Base-by-base conservation (phyloP, 2,329 filamentous ascomycete species). In the Basipetospora chlamydospora region DNA sequence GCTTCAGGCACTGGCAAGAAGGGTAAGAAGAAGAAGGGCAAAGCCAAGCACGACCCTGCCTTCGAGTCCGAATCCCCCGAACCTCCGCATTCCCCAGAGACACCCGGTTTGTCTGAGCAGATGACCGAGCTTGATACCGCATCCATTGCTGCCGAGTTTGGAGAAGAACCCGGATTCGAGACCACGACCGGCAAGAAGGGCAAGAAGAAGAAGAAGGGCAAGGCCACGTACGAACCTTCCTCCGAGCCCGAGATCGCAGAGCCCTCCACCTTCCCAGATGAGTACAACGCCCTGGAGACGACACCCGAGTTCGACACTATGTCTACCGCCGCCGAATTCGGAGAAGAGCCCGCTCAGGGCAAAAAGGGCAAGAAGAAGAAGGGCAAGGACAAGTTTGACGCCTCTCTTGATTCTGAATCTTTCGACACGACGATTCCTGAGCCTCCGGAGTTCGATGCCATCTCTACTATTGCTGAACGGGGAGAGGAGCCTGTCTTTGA, bases 341-440 rank as follows among this genome's bases (percentile, higher is more conserved):
- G 13, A 10, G 35, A 31, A 6, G 35, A 31, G 35, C 20, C 26
- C 22, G 20, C 23, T 26, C n/a, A n/a, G n/a, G n/a, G n/a, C 17
- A 52, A 50, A 30, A 53, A 52, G 38, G 47, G 44, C 37, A 53
- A 52, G 41, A 58, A 56, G 40, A 56, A 55, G 40, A 54, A 53
- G 41, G 52, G 54, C 39, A 43, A 33, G 26, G 6, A 28, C 10
- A 33, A 21, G 29, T 37, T 13, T 7, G n/a, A n/a, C n/a, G n/a
- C n/a, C n/a, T n/a, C n/a, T n/a, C n/a, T n/a, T n/a, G n/a, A n/a
- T n/a, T n/a, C n/a, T n/a, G n/a, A n/a, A n/a, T n/a, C n/a, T n/a
- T n/a, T n/a, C n/a, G n/a, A n/a, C n/a, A n/a, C n/a, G n/a, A n/a
- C n/a, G n/a, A n/a, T n/a, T n/a, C n/a, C n/a, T n/a, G n/a, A n/a